Conservation (phyloP, 352 stramenopile genomes). For the Phytopythium mirpurense region DNA sequence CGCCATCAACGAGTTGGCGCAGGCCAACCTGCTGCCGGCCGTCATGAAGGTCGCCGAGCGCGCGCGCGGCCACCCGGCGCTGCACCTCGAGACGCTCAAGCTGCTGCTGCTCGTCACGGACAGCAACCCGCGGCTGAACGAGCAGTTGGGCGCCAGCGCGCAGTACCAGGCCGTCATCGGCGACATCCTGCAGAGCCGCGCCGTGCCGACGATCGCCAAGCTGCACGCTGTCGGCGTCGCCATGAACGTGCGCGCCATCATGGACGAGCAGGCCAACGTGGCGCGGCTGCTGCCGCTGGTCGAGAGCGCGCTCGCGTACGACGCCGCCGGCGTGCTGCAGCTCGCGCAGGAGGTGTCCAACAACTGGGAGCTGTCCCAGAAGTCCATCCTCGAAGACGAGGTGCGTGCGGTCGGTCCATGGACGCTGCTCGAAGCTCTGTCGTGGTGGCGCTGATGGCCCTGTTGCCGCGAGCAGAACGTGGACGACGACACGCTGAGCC, state of each 20-base stretch:
- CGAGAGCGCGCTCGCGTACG: constrained; percentile 69
- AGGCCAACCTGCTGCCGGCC: constrained; percentile 60
- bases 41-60: constrained; percentile 72
- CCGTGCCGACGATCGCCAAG: constrained; percentile 34
- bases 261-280: constrained; percentile 69
- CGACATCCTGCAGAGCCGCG: constrained; percentile 59
- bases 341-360: constrained; percentile 66
- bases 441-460: too few species aligned
- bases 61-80: constrained; percentile 31
- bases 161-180: constrained; percentile 66
- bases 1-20: constrained; percentile 79
- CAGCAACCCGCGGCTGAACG: constrained; percentile 72
- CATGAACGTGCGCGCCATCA: constrained; percentile 74
- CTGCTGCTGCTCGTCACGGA: constrained; percentile 80
- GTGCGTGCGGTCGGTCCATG: neutral
- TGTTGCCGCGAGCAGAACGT: constrained; percentile 40
- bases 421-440: too few species aligned
- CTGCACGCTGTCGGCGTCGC: constrained; percentile 69
- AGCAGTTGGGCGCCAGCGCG: constrained; percentile 47
- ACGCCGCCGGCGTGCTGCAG: constrained; percentile 69
- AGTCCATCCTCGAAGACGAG: constrained; percentile 59
- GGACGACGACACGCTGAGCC: constrained; percentile 55
- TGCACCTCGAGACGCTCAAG: constrained; percentile 80
- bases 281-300: constrained; percentile 61
- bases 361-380: constrained; percentile 49